Evolutionary conservation across 192 early-diverging fungal species (phyloP).

Genomic region (Spinellus fusiger): DNA sequence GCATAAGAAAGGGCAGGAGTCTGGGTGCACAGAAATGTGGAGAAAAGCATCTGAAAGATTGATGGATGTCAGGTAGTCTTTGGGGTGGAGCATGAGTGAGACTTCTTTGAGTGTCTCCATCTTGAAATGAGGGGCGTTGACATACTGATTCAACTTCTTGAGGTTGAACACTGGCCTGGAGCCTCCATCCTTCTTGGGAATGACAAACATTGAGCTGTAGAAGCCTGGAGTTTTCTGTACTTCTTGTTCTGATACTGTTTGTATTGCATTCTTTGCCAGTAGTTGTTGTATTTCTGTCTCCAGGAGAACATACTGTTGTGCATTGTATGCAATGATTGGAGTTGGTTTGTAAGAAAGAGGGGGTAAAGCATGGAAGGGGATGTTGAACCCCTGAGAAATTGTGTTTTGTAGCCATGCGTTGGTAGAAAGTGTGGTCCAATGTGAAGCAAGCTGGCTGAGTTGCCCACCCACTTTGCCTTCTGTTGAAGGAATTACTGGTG

Average conservation of each 20-base stretch:
- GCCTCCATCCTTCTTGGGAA: neutral
- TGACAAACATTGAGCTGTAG: too few relatives aligned
- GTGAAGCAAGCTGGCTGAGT: neutral
- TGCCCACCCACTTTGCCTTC: neutral
- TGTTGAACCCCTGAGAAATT: too few relatives aligned
- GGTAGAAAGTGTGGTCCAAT: too few relatives aligned
- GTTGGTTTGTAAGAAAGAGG: too few relatives aligned
- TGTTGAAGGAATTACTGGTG: neutral
- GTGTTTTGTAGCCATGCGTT: too few relatives aligned
- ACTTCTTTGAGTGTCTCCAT: neutral
- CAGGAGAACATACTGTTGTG: neutral
- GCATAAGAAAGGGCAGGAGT: neutral
- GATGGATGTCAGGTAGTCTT: neutral
- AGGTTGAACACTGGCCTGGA: neutral
- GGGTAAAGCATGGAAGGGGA: too few relatives aligned
- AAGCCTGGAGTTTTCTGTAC: too few relatives aligned
- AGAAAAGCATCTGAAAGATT: neutral
- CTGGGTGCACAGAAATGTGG: neutral
- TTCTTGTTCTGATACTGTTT: too few relatives aligned
- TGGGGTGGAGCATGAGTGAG: neutral
- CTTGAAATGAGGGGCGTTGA: neutral
- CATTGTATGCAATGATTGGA: conserved; percentile 7
- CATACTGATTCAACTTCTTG: neutral
- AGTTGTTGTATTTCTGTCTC: too few relatives aligned
- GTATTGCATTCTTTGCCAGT: too few relatives aligned